Percentiles rank a stretch among this genome's conserved stretches.
Conservation (phyloP, 768 basidiomycete genomes). For the Collybia sordida region DNA sequence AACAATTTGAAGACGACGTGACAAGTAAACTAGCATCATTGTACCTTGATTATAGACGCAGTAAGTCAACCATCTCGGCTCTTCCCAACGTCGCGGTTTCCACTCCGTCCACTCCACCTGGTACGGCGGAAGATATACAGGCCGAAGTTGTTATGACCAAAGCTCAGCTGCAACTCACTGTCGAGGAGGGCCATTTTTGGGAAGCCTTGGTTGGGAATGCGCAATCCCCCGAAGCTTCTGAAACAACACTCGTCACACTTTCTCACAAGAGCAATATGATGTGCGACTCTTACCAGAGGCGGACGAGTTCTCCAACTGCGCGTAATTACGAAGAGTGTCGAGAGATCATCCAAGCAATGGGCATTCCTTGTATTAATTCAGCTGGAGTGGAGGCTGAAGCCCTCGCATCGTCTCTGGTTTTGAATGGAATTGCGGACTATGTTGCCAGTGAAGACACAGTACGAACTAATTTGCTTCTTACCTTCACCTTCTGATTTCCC, state of each 20-base stretch:
- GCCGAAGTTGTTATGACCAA: constrained; percentile 57
- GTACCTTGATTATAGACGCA: constrained; percentile 49
- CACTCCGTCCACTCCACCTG: constrained; percentile 9
- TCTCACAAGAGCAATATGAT: constrained; percentile 54
- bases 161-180: constrained; percentile 55
- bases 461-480: constrained; percentile 16
- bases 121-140: constrained; percentile 28
- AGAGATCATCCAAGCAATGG: constrained; percentile 74
- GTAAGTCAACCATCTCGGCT: constrained; percentile 42
- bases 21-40: constrained; percentile 39
- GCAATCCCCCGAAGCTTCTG: constrained; percentile 5
- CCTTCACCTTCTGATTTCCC: constrained; percentile 3
- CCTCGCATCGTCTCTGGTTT: constrained; percentile 74
- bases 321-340: constrained; percentile 71
- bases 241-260: constrained; percentile 28
- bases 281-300: constrained; percentile 63
- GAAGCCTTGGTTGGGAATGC: constrained; percentile 28
- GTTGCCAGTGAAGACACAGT: constrained; percentile 92
- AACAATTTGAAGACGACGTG: constrained; percentile 24
- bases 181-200: constrained; percentile 68
- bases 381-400: constrained; percentile 83
- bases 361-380: constrained; percentile 74
- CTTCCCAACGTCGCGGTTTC: constrained; percentile 27
- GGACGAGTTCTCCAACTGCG: constrained; percentile 58
- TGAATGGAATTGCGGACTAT: constrained; percentile 76